Base-by-base conservation (phyloP, 192 early-diverging fungal genomes). In the Coemansia sp. region DNA sequence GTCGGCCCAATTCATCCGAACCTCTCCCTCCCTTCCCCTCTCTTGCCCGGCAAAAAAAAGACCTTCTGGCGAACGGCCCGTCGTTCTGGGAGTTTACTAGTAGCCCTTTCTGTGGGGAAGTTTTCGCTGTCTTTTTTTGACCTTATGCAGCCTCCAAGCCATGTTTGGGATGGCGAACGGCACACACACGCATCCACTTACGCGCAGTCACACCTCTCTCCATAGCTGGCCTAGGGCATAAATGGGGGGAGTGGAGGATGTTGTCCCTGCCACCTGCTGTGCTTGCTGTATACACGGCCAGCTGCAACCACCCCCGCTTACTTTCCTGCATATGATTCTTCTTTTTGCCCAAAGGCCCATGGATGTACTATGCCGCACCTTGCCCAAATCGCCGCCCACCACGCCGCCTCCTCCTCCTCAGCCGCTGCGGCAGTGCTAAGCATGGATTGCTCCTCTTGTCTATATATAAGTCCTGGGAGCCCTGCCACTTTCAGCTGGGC, bases 61-160 rank as follows among this genome's bases (percentile, higher is more conserved):
- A 47, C 47, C 24, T 24, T 50, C 47, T n/a, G n/a, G 47, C n/a
- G 9, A 18, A 9, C 47, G 9, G 47, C n/a, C 47, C 18, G 47
- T 50, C 20, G 5, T 50, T 22, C 7, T 5, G 47, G 20, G 20
- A 18, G n/a, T 50, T 8, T 50, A 22, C 20, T 50, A 50, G 47
- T 50, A 22, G n/a, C 47, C 47, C n/a, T 50, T n/a, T 27, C 24
- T 43, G 67, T 13, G 38, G 38, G 24, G 24, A 1, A 24, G 39
- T 39, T 69, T 33, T 43, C 43, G 39, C 53, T 27, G 36, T 8
- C 36, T 7, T 36, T 36, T 18, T 27, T 10, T 68, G 55, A 55
- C 57, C 34, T 50, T 62, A 61, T 75, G 74, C 74, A 75, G 64
- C 74, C 74, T 70, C 65, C 74, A 75, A 75, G 74, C 74, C 74